Evolutionary conservation across 208 protist genomes (phyloP).

Genomic region (Crithidia fasciculata): DNA sequence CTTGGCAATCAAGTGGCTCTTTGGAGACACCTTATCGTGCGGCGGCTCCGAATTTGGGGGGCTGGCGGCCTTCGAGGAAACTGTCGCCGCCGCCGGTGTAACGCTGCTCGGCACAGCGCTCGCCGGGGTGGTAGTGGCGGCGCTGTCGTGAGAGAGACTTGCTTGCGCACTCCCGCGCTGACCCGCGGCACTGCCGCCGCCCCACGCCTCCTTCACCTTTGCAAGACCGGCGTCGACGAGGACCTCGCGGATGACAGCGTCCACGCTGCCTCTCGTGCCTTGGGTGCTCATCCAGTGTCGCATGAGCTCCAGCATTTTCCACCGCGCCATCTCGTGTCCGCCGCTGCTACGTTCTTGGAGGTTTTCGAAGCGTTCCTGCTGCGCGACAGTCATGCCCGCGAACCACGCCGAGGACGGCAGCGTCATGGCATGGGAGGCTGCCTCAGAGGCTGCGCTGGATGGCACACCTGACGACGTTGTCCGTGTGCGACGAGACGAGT

Average conservation of each 20-base stretch:
- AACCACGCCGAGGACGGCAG: constrained; percentile 24
- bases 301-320: constrained; percentile 70
- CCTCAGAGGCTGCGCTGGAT: neutral
- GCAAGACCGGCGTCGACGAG: constrained; percentile 35
- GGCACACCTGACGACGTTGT: constrained; percentile 13
- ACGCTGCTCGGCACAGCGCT: neutral
- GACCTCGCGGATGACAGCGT: constrained; percentile 48
- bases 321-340: constrained; percentile 40
- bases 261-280: constrained; percentile 40
- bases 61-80: neutral
- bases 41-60: constrained; percentile 16
- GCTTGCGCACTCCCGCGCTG: neutral
- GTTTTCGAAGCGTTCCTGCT: constrained; percentile 35
- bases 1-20: constrained; percentile 22
- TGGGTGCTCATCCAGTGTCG: constrained; percentile 71
- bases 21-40: constrained; percentile 20
- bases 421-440: constrained; percentile 4
- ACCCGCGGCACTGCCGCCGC: constrained; percentile 2
- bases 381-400: constrained; percentile 21
- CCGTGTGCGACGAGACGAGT: constrained; percentile 18
- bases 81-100: neutral
- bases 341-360: constrained; percentile 35
- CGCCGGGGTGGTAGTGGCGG: neutral
- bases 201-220: constrained; percentile 38
- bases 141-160: neutral